A percentile compares a stretch with the other conserved stretches of the same genome.
phyloP scores from a whole-genome alignment of 805 yeast genomes.

The Lipomyces kockii region DNA sequence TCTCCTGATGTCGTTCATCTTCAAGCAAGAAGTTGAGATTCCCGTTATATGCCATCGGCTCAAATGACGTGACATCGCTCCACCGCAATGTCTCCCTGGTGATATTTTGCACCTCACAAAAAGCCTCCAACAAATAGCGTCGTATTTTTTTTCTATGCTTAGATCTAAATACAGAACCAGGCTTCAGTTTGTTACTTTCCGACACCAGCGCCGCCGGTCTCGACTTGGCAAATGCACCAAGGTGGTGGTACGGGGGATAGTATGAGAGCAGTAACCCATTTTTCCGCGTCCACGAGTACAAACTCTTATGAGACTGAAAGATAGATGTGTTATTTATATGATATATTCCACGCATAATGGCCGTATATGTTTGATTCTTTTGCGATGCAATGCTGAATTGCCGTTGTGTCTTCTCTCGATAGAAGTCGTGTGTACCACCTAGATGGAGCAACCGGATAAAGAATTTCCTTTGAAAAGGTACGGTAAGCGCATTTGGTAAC shows the following conservation, averaged over 20 bases:
- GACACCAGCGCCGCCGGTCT: conserved; percentile 23
- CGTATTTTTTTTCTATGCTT: conserved; percentile 17
- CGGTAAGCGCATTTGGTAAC: conserved; percentile 15
- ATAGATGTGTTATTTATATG: neutral
- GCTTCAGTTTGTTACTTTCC: neutral
- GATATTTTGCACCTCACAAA: conserved; percentile 26
- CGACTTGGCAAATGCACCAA: conserved; percentile 19
- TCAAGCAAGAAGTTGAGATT: conserved; percentile 21
- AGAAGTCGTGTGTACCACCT: conserved; percentile 17
- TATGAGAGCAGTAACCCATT: conserved; percentile 8
- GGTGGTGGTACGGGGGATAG: conserved; percentile 21
- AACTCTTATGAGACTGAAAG: neutral
- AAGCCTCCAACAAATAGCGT: conserved; percentile 16
- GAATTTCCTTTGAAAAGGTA: conserved; percentile 24
- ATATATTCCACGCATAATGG: conserved; percentile 18
- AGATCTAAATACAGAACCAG: conserved; percentile 18
- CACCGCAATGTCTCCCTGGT: conserved; percentile 25
- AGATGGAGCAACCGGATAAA: conserved; percentile 12
- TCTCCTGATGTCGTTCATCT: conserved; percentile 12
- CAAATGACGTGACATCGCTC: conserved; percentile 25
- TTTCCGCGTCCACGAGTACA: neutral
- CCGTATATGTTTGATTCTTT: conserved; percentile 14
- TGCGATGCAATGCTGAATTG: conserved; percentile 12
- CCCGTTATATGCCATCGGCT: conserved; percentile 16
- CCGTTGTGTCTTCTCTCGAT: neutral